Percentiles rank a stretch among this genome's conserved stretches.
Conservation (phyloP, 768 basidiomycete species). For the Dioszegia aurantiaca region DNA sequence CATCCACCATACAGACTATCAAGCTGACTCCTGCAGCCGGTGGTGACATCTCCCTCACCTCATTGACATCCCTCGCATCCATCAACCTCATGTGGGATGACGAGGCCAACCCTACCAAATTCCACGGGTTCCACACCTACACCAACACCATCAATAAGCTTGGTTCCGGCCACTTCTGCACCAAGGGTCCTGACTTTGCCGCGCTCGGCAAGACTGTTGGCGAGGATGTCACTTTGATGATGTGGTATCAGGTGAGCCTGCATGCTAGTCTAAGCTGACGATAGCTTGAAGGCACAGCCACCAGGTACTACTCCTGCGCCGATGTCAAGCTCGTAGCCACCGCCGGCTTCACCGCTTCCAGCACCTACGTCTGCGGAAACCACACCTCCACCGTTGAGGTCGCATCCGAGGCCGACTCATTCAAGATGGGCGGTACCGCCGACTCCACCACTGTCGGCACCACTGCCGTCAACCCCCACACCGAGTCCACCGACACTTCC, state of each 20-base stretch:
- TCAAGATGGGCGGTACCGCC: conserved; percentile 7
- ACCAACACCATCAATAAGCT: conserved; percentile 22
- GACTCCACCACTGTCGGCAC: conserved; percentile 2
- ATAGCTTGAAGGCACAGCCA: conserved; percentile 21
- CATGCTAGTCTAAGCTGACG: not conserved
- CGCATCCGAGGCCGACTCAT: conserved; percentile 17
- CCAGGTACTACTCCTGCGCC: conserved; percentile 34
- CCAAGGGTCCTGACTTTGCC: conserved; percentile 33
- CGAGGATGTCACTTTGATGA: conserved; percentile 26
- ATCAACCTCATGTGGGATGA: conserved; percentile 30
- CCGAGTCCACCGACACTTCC: not conserved
- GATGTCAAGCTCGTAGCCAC: conserved; percentile 31
- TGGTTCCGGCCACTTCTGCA: conserved; percentile 30
- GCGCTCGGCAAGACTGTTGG: conserved; percentile 24
- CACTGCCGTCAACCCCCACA: not conserved
- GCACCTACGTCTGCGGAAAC: conserved; percentile 32
- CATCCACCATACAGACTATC: not conserved
- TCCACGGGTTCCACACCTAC: conserved; percentile 32
- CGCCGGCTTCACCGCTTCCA: conserved; percentile 15
- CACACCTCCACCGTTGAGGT: conserved; percentile 26
- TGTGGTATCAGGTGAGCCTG: conserved; percentile 26
- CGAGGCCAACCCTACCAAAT: conserved; percentile 19
- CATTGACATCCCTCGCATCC: conserved; percentile 18
- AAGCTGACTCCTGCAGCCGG: conserved; percentile 15
- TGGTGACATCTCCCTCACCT: conserved; percentile 30